A percentile compares a stretch with the other conserved stretches of the same genome.
Conservation (phyloP, 2,329 filamentous ascomycete species). For the Colletotrichum theobromicola region DNA sequence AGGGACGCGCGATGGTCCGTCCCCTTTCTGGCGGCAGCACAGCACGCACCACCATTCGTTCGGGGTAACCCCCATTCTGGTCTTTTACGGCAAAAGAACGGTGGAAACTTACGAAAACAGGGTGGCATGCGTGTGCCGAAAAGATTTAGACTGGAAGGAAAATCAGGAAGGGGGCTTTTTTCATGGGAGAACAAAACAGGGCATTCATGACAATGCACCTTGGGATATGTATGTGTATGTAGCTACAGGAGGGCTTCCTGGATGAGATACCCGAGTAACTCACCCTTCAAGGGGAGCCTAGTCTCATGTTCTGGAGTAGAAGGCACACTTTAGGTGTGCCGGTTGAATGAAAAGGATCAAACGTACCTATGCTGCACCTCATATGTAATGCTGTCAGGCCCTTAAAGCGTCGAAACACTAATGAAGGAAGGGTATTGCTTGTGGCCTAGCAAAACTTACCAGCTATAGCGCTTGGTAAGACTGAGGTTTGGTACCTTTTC, state of each 20-base stretch:
- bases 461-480: background rate
- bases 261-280: constrained; percentile 20
- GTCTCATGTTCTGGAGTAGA: background rate
- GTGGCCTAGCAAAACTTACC: background rate
- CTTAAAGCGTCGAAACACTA: background rate
- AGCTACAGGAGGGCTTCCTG: constrained; percentile 7
- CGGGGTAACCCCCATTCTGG: background rate
- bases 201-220: background rate
- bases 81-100: background rate
- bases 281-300: background rate
- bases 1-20: background rate
- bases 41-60: background rate
- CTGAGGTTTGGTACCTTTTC: background rate
- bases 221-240: constrained; percentile 1
- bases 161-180: background rate
- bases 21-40: background rate
- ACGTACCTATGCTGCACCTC: background rate
- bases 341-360: constrained; percentile 5
- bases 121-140: background rate
- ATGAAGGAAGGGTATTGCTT: background rate
- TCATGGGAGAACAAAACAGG: background rate
- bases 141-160: background rate
- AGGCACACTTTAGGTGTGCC: background rate
- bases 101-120: background rate
- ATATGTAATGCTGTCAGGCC: background rate